Conservation (phyloP, 768 basidiomycete genomes). For the Agrocybe chaxingu region DNA sequence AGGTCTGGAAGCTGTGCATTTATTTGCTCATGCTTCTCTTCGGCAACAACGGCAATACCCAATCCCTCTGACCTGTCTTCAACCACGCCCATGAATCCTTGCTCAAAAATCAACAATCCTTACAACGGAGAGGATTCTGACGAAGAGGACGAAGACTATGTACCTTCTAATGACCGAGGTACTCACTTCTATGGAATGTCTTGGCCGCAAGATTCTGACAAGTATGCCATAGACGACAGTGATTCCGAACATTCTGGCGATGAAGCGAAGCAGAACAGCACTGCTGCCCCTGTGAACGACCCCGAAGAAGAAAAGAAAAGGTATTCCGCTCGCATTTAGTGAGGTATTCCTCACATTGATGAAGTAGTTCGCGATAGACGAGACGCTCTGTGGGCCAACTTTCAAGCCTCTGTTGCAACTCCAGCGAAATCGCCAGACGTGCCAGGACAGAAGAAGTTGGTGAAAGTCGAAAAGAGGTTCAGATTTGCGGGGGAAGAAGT, state of each 20-base stretch:
- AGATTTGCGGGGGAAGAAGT: conserved; percentile 77
- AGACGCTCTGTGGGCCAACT: conserved; percentile 63
- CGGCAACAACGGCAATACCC: background rate
- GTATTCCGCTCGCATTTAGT: conserved; percentile 6
- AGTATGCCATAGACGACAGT: conserved; percentile 5
- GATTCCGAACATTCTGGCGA: conserved; percentile 19
- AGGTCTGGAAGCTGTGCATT: background rate
- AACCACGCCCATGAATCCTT: conserved; percentile 22
- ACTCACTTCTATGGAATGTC: background rate
- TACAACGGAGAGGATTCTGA: conserved; percentile 36
- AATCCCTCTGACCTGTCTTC: background rate
- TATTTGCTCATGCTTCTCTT: background rate
- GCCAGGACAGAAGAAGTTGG: conserved; percentile 28
- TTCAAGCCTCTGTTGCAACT: conserved; percentile 57
- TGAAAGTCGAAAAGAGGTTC: conserved; percentile 70
- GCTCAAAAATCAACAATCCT: conserved; percentile 24
- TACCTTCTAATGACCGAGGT: conserved; percentile 49
- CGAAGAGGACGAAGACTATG: conserved; percentile 71
- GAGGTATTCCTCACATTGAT: conserved; percentile 1
- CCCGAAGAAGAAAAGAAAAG: conserved; percentile 41
- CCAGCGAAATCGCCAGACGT: conserved; percentile 17
- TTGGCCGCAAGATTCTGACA: background rate
- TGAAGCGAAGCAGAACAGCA: conserved; percentile 1
- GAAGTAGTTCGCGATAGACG: conserved; percentile 40
- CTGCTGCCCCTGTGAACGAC: conserved; percentile 7